A percentile compares a stretch with the other conserved stretches of the same genome.
Conservation (phyloP, 257 asterid genomes). For the Knoxia roxburghii region DNA sequence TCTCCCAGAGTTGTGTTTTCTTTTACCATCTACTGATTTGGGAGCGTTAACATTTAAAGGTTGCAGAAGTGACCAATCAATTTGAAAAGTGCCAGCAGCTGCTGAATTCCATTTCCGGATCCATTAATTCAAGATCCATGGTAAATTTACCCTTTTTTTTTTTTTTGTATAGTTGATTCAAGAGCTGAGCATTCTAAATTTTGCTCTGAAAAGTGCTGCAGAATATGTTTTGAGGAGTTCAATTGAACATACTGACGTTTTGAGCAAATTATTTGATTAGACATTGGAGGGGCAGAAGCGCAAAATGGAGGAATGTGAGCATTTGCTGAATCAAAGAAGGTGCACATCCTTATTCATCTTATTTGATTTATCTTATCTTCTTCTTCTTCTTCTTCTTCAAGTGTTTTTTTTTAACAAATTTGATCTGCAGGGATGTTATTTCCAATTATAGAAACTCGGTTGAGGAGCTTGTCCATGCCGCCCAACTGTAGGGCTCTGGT, state of each 20-base stretch:
- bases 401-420: not conserved
- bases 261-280: constrained; percentile 36
- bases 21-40: too few species aligned
- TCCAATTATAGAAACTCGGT: constrained; percentile 56
- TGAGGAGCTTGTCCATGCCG: constrained; percentile 63
- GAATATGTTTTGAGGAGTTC: not conserved
- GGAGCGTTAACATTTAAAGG: constrained; percentile 27
- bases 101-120: constrained; percentile 67
- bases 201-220: too few species aligned
- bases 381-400: not conserved
- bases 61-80: constrained; percentile 72
- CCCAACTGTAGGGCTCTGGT: constrained; percentile 22
- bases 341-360: constrained; percentile 9
- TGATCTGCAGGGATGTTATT: constrained; percentile 55
- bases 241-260: not conserved
- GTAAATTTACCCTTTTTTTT: constrained; percentile 23
- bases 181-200: not conserved
- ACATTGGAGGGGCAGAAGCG: constrained; percentile 78
- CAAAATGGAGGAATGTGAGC: constrained; percentile 55
- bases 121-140: constrained; percentile 70
- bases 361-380: not conserved
- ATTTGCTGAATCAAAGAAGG: constrained; percentile 60
- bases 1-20: too few species aligned
- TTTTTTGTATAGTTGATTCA: not conserved
- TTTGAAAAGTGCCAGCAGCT: constrained; percentile 97